Conservation (phyloP, 1,284 basidiomycete species). For the Takashimella tepidaria region DNA sequence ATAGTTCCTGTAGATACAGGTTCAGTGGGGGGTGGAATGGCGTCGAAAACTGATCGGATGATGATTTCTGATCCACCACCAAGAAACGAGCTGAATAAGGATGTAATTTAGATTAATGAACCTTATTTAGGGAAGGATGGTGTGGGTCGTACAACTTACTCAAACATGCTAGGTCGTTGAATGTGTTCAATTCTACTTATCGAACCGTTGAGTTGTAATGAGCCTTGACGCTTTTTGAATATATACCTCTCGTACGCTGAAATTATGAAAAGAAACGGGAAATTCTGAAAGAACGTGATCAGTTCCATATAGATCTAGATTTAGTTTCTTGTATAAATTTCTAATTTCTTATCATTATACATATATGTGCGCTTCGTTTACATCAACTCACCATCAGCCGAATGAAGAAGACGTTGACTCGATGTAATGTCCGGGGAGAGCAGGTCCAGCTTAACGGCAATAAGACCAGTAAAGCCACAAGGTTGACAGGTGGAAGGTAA, state of each 20-base stretch:
- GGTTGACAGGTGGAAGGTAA: slow-evolving; percentile 66
- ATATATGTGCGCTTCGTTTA: too few relatives aligned
- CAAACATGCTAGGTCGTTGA: slow-evolving; percentile 25
- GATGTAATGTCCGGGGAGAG: slow-evolving; percentile 67
- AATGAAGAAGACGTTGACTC: slow-evolving; percentile 75
- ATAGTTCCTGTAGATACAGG: slow-evolving; percentile 6
- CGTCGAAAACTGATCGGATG: slow-evolving; percentile 43
- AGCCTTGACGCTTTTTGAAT: slow-evolving; percentile 19
- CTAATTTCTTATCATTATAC: too few relatives aligned
- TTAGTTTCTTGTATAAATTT: too few relatives aligned
- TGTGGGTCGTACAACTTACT: slow-evolving; percentile 22
- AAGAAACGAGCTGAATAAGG: slow-evolving; percentile 31
- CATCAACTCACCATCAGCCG: slow-evolving; percentile 60
- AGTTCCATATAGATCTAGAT: background rate
- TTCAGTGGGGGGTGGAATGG: slow-evolving; percentile 21
- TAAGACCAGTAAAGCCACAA: slow-evolving; percentile 63
- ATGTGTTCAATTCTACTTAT: slow-evolving; percentile 16
- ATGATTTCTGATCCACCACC: slow-evolving; percentile 38
- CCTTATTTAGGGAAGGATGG: background rate
- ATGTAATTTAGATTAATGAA: slow-evolving; percentile 1
- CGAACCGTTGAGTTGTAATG: slow-evolving; percentile 23
- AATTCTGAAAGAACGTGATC: slow-evolving; percentile 50
- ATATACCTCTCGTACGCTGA: slow-evolving; percentile 67
- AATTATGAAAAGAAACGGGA: slow-evolving; percentile 73
- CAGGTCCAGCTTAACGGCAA: slow-evolving; percentile 69